Base-by-base conservation (phyloP, 2,329 filamentous ascomycete species). In the Ophiocordyceps australis region DNA sequence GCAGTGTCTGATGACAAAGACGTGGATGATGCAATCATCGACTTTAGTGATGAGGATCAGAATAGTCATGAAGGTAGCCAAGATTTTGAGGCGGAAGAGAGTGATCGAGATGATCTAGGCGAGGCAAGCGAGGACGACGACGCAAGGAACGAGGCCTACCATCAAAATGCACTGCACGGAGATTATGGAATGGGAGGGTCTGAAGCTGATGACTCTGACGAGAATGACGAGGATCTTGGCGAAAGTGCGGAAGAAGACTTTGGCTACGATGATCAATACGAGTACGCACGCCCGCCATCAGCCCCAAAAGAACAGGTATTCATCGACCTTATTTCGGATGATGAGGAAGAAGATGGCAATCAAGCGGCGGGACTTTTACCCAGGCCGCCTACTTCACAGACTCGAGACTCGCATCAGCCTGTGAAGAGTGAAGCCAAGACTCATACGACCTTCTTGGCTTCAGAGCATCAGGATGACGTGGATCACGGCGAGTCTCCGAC, bases 261-360 rank as follows among this genome's bases (percentile, higher is more conserved):
- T 30, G 22, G 22, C 15, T 16, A 24, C 11, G 14, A 8, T 8
- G 15, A 12, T 17, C 9, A 11, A 4, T 10, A 11, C 5, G 4
- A 17, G 9, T 17, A 23, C 20, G 28, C 28, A 14, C 20, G 30
- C 15, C 22, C 19, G 9, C 32, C 37, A 5, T 18, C 38, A 9
- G 32, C 31, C 8, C 31, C 46, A 2, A 40, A 39, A 7, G 40
- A 45, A 7, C 54, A 55, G 2, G 47, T 61, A 4, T 47, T 62
- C 12, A 63, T 64, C 30, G 51, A 50, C 27, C 36, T 64, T 8
- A 40, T 62, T 4, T 60, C 58, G 1, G 55, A 62, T 29, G 57
- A 52, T 3, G 56, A 60, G 23, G 52, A 55, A 26, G 50, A 60
- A 17, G 46, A 50, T 23, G 45, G 54, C 9, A 32, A 37, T 9